Conservation (phyloP, 139 green algal genomes). For the Tetradesmus lagerheimii region DNA sequence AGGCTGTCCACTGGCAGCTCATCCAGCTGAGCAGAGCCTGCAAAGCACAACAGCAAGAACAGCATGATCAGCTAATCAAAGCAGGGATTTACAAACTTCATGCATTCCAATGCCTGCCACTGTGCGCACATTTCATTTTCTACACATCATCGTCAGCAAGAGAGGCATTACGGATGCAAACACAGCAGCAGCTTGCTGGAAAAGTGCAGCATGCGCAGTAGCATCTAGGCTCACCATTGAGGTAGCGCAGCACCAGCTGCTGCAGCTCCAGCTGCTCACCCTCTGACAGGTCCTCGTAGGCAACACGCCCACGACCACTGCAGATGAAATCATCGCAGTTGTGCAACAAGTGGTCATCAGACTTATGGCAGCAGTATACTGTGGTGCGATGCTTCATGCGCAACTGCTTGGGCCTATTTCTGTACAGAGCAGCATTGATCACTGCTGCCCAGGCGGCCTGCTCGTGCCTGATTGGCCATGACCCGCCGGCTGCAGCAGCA, state of each 20-base stretch:
- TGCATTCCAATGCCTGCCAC: too few relatives aligned
- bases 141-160: too few relatives aligned
- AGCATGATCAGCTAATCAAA: neutral
- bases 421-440: too few relatives aligned
- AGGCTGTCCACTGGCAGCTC: conserved; percentile 72
- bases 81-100: neutral
- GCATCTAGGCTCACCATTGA: conserved; percentile 24
- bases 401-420: neutral
- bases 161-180: neutral
- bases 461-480: too few relatives aligned
- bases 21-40: conserved; percentile 65
- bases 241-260: conserved; percentile 53
- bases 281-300: conserved; percentile 79
- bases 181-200: neutral
- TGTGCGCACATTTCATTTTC: too few relatives aligned
- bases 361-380: neutral
- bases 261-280: conserved; percentile 73
- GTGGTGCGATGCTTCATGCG: neutral
- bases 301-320: conserved; percentile 65
- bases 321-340: neutral
- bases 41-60: neutral
- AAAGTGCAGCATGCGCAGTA: neutral
- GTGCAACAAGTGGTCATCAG: neutral
- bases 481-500: too few relatives aligned
- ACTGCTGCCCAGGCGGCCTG: too few relatives aligned